Evolutionary conservation across 768 basidiomycete genomes (phyloP), one percentile per base, ranked within the genome.

Genomic region (Suillus clintonianus): DNA sequence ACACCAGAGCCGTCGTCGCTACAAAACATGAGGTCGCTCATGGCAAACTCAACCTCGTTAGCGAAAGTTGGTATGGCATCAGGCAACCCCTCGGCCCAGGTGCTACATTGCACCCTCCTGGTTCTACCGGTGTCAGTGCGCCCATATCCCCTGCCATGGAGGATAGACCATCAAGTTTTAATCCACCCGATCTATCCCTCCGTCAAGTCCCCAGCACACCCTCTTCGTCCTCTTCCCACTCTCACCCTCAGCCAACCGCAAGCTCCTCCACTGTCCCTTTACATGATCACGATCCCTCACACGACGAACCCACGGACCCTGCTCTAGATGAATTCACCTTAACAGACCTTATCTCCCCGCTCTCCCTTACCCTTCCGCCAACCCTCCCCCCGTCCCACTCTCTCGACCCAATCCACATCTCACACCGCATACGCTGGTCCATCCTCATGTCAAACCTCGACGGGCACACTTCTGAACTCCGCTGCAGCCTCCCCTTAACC

Each of bases 401-500:
- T 6, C 80, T 92, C 37, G 90, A 92, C 64, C 95, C 95, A 0
- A 87, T 96, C 61, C 77, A 79, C 22, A 81, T 95, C 24, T 81
- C 82, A 2, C 94, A 99, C 77, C 89, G 91, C 56, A 84, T 98
- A 68, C 85, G 89, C 43, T 93, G 92, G 92, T 85, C 74, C 17
- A 90, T 94, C 65, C 79, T 88, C 59, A 90, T 96, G 71, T 82
- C 82, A 66, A 99, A 98, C 72, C 82, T 83, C 8, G 97, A 98
- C 72, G 95, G 95, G 0, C 97, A 98, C 72, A 89, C 88, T 3
- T 96, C 94, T 10, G 95, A 98, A 75, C 82, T 99, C n/a, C 88
- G 95, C 17, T 98, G 97, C 75, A 95, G 95, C 1, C 82, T 98
- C 6, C 97, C 97, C 0, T 77, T 99, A 39, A 87, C 92, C 71